Evolutionary conservation across 2,329 filamentous ascomycete species (phyloP), one percentile per base, ranked within the genome.

Genomic region (Penicillium glabrum): DNA sequence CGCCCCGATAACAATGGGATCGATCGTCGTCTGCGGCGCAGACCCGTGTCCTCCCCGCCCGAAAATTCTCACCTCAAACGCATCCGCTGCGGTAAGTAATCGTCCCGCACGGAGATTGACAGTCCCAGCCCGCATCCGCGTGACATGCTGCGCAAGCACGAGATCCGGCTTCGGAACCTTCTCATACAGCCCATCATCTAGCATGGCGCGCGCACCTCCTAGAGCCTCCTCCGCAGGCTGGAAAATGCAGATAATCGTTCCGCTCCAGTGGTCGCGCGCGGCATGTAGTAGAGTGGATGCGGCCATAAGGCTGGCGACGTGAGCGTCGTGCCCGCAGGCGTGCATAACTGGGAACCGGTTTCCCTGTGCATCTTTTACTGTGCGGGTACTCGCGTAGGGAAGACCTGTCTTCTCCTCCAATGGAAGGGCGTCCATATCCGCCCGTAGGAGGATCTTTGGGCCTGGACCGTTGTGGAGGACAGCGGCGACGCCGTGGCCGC

Each of bases 271-370:
- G 0, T 76, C 65, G 14, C 72, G 73, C 0, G 74, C 70, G 0
- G 69, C 66, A 14, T 78, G 63, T 2, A 89, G 70, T 0, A 80
- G 73, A 21, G 81, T 75, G 0, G 83, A 79, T 0, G 82, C 81
- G 0, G 80, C 86, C 1, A 89, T 75, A 3, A 89, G 74, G 31
- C 76, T 75, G 0, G 83, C 79, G 26, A 88, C 82, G 66, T 89
- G 86, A 75, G 87, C 83, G 62, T 88, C 86, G 64, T 89, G 86
- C 0, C 86, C 87, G 67, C 86, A 89, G 23, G 86, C 86, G 69
- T 89, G 87, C 86, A 89, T 89, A 0, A 86, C 82, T 0, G 83
- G 81, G 51, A 80, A 80, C 53, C 78, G 73, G 0, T 75, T 67
- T 0, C 83, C 83, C 9, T 82, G 77, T 2, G 68, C 56, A 60